phyloP scores from a whole-genome alignment of 768 basidiomycete genomes.

The Cystobasidium tubakii region DNA sequence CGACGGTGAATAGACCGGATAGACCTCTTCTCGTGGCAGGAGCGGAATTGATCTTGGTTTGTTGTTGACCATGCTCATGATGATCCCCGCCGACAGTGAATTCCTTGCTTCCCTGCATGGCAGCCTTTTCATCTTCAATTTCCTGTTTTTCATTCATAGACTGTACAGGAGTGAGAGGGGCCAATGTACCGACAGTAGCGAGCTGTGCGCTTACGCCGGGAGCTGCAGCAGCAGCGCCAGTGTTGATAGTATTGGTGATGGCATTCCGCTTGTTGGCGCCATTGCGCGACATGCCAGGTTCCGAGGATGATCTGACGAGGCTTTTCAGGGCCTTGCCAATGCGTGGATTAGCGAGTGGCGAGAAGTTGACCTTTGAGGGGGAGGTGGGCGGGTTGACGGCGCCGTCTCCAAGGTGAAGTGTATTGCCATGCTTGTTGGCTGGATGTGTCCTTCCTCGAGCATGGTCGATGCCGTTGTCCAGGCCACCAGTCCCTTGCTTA shows the following conservation, averaged over 20 bases:
- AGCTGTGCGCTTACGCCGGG: neutral
- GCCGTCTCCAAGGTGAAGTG: neutral
- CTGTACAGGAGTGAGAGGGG: neutral
- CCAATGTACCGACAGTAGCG: neutral
- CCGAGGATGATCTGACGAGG: constrained; percentile 6
- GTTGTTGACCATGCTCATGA: too few relatives aligned
- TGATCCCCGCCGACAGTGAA: constrained; percentile 6
- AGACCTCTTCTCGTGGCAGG: neutral
- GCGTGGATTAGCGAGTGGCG: neutral
- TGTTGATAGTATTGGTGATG: neutral
- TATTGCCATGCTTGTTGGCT: neutral
- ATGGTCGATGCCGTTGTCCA: too few relatives aligned
- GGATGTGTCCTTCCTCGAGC: neutral
- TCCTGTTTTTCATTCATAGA: neutral
- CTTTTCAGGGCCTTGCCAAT: neutral
- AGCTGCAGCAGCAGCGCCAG: neutral
- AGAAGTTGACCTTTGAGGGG: neutral
- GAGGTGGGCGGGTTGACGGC: neutral
- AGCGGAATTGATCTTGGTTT: neutral
- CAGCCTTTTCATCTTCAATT: neutral
- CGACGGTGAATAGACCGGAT: constrained; percentile 5
- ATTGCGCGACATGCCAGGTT: constrained; percentile 1
- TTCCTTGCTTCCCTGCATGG: neutral
- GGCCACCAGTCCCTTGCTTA: neutral
- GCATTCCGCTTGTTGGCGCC: neutral